These are phyloP conservation scores for Acacia confusa DNA, from an alignment of 306 rosid genomes.

Conservation along the genomic window DNA sequence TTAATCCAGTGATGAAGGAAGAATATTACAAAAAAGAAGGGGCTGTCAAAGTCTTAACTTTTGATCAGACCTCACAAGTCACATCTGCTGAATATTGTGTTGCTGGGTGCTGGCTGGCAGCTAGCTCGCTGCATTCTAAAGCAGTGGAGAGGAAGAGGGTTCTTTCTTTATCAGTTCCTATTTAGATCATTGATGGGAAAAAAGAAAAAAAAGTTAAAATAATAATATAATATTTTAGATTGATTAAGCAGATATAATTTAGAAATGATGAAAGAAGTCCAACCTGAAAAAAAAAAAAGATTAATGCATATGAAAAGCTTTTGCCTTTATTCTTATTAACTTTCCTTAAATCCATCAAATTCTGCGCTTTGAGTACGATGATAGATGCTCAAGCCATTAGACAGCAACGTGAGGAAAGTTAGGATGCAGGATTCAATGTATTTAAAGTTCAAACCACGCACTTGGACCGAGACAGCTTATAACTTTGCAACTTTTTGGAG, in stretches of 20 bases:
- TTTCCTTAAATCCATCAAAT: background rate
- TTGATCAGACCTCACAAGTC: constrained; percentile 2
- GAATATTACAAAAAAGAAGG: background rate
- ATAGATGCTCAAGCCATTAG: background rate
- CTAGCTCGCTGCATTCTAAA: no score
- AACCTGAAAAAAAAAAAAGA: no score
- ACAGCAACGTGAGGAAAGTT: background rate
- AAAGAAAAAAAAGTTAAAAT: no score
- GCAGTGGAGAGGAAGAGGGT: background rate
- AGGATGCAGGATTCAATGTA: background rate
- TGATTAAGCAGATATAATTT: no score
- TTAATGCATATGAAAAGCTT: constrained; percentile 10
- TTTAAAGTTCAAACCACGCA: background rate
- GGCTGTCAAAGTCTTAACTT: background rate
- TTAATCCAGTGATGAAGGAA: background rate
- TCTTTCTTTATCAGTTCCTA: no score
- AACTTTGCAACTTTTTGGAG: background rate
- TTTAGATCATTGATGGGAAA: no score
- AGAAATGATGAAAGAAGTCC: no score
- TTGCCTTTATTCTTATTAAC: constrained; percentile 3
- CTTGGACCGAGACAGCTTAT: background rate
- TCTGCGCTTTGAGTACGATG: background rate
- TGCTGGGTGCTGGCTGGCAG: no score
- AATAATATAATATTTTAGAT: no score
- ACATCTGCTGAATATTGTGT: background rate